Evolutionary conservation across 495 filamentous ascomycete genomes (phyloP), one percentile per base, ranked within the genome.

Genomic region (Trichoderma asperelloides): DNA sequence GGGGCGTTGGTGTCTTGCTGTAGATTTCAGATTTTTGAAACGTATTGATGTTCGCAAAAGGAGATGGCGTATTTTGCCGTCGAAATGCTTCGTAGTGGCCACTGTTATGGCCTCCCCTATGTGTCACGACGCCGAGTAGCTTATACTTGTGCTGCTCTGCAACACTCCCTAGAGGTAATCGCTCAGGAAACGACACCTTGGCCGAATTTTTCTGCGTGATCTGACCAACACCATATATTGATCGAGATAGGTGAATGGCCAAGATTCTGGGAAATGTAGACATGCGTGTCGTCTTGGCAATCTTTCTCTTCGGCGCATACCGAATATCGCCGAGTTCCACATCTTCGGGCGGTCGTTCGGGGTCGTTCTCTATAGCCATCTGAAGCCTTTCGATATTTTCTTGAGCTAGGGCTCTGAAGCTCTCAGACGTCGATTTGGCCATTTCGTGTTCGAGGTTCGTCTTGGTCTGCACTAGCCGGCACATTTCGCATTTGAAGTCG

Each of bases 41-140:
- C 0, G 85, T 84, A 73, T 89, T 86, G 0, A 91, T 91, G 0
- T 92, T 97, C 0, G 92, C 91, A 71, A 86, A 97, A 0, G 93
- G 92, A 1, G 86, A 80, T 64, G 83, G 87, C 45, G 88, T 73
- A 67, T 88, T 87, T 75, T 97, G 96, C n/a, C 95, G 85, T 37
- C 95, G 85, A 77, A 98, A 98, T 1, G 93, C 91, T 74, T 99
- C 95, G 76, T 99, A 99, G 74, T 99, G 95, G 1, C 95, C 95
- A 68, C 91, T 96, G 71, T 96, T 88, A 77, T 99, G 95, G 68
- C 90, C 96, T 23, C 95, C 95, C 73, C 96, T 97, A 73, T 99
- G 95, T 33, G 90, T 95, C 63, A 99, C 89, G 51, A 96, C 87
- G 13, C 89, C 91, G 2, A 96, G 86, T 3, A 99, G 83, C 71